Base-by-base conservation (phyloP, 83 land plant genomes). In the Picea mariana region DNA sequence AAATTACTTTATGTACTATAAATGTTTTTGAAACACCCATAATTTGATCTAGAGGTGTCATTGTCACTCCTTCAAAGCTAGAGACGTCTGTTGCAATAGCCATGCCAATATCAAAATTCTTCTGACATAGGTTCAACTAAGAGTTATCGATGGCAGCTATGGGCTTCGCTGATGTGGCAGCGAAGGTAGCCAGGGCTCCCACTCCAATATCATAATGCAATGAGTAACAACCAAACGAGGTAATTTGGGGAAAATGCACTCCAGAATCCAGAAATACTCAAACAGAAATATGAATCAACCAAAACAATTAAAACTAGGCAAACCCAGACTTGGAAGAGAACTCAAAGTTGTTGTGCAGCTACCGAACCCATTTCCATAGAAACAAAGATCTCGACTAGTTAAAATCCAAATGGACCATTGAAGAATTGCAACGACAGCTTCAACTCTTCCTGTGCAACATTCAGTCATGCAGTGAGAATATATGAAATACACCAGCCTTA, bases 11-110 rank as follows among this genome's bases (percentile, higher is more conserved):
- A 73, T 93, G 92, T 58, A 90, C 93, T 84, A 82, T 93, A 85
- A 97, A 97, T 40, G 99, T 95, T 71, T 95, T 97, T n/a, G 93
- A 92, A 66, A 95, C 99, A 68, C 97, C 98, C 78, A 95, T 88
- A 82, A 93, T 94, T 27, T 95, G 99, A 84, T 96, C 97, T 13
- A 94, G 94, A 23, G 99, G 99, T 26, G 99, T 96, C 97, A 96
- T 93, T 64, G 89, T 86, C 67, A 96, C 90, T 52, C 88, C 88
- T 71, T 96, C 95, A 87, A 96, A 96, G 15, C 92, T 92, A 23
- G 99, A 96, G 15, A 86, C 90, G 77, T 93, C 90, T 49, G 88
- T 84, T 18, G 95, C 91, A 27, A 87, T 83, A 52, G 87, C 84
- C 97, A 96, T 96, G 18, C 67, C 78, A 38, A 89, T 75, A 31